Base-by-base conservation (phyloP, 2,329 filamentous ascomycete genomes). In the Penicillium oxalicum region DNA sequence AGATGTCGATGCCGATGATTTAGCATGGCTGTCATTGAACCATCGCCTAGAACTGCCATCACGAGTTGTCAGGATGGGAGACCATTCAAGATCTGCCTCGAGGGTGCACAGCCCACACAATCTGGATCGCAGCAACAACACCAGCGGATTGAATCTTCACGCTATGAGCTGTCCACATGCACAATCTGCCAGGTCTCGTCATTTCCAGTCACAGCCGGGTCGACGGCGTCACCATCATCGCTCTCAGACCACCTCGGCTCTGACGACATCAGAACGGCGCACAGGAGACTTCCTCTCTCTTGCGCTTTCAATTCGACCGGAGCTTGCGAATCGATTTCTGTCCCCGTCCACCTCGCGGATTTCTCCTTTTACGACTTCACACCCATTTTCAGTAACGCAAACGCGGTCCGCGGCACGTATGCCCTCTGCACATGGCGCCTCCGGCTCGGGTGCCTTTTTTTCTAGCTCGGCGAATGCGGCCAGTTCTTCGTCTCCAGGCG, bases 11-110 rank as follows among this genome's bases (percentile, higher is more conserved):
- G 53, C 58, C 4, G 69, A 72, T 35, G 69, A 71, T 27, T 57
- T 60, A 25, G 61, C 63, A 25, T 72, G 69, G 69, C 51, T 69
- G 5, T 67, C 65, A 13, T 58, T 71, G 40, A 72, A 71, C 37
- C 54, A 63, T 29, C 62, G 69, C 11, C 57, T 71, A 3, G 67
- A 70, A 46, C 53, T 72, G 1, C 68, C 69, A 12, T 68, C 64
- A 0, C 63, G 60, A n/a, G 57, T 59, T 2, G 45, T 67, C 0
- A 48, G 53, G 0, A 46, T 57, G 9, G 53, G 60, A 28, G 51
- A 46, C 26, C 45, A 50, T 13, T 42, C 43, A 1, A 41, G 51
- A 13, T 4, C 49, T 2, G 36, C 47, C n/a, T 55, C 48, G 7
- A 40, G 34, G 4, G 27, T 48, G 6, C 49, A 44, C 12, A 56